Conservation (phyloP, 1,284 basidiomycete genomes). For the Pisolithus thermaeus region DNA sequence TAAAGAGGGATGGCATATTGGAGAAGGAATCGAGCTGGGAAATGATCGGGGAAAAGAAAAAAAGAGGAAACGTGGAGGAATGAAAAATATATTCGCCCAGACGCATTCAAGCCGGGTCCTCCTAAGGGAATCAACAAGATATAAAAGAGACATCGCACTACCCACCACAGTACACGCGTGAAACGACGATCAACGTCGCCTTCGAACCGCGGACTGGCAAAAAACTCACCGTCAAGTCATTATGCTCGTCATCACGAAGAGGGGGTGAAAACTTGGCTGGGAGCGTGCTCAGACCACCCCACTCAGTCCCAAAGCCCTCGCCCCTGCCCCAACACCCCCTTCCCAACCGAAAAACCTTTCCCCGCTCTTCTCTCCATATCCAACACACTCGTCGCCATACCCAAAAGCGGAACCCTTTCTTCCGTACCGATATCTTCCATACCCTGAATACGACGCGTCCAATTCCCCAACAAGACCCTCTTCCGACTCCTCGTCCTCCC, state of each 20-base stretch:
- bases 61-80: not conserved
- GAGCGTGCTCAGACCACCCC: constrained; percentile 19
- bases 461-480: constrained; percentile 30
- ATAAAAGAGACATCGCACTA: not conserved
- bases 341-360: constrained; percentile 73
- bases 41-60: not conserved
- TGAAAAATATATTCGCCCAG: constrained; percentile 15
- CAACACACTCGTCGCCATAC: constrained; percentile 22
- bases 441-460: constrained; percentile 45
- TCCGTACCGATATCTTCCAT: constrained; percentile 66
- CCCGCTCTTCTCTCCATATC: constrained; percentile 11
- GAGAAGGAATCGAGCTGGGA: not conserved
- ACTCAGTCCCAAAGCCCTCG: constrained; percentile 62
- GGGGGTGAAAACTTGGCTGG: not conserved
- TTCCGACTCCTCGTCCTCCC: constrained; percentile 42
- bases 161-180: not conserved
- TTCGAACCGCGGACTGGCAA: not conserved
- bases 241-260: too few relatives aligned
- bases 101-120: not conserved
- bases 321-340: constrained; percentile 66
- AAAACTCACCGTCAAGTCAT: not conserved
- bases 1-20: not conserved
- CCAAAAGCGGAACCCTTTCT: constrained; percentile 53
- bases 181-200: not conserved
- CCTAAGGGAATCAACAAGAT: not conserved